These are phyloP conservation scores for Anisodus acutangulus DNA, from an alignment of 257 asterid species.

Conservation along the genomic window DNA sequence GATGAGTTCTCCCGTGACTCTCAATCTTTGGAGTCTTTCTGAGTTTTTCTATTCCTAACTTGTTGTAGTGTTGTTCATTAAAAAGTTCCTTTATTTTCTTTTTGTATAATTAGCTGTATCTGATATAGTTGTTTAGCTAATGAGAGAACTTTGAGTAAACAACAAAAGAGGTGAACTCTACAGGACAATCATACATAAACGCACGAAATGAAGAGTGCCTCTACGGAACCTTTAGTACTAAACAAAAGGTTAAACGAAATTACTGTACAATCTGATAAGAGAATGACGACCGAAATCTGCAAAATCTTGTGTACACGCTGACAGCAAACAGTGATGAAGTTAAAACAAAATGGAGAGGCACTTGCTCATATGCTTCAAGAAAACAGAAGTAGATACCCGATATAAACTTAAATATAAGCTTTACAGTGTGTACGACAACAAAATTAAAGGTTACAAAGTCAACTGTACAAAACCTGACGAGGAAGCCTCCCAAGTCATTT, in stretches of 20 bases:
- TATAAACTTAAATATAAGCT: constrained; percentile 28
- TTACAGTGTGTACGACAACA: constrained; percentile 43
- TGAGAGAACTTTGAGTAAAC: background rate
- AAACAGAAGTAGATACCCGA: background rate
- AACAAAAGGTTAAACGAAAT: background rate
- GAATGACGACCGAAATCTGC: background rate
- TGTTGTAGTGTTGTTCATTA: too few species aligned
- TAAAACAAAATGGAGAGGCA: background rate
- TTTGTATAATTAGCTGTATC: too few species aligned
- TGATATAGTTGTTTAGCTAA: too few species aligned
- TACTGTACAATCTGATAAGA: background rate
- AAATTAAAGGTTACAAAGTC: constrained; percentile 40
- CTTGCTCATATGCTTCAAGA: constrained; percentile 6
- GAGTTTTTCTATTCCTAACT: too few species aligned
- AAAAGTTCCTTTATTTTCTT: too few species aligned
- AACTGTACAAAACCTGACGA: constrained; percentile 65
- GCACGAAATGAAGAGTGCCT: background rate
- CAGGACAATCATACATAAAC: too few species aligned
- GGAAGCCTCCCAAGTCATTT: background rate
- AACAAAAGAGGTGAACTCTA: background rate
- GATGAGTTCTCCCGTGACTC: too few species aligned
- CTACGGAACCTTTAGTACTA: background rate
- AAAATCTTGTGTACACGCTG: background rate
- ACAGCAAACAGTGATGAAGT: background rate
- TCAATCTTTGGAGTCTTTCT: too few species aligned